A percentile compares a stretch with the other conserved stretches of the same genome.
Conservation (phyloP, 2,329 filamentous ascomycete species). For the Purpureocillium lavendulum region DNA sequence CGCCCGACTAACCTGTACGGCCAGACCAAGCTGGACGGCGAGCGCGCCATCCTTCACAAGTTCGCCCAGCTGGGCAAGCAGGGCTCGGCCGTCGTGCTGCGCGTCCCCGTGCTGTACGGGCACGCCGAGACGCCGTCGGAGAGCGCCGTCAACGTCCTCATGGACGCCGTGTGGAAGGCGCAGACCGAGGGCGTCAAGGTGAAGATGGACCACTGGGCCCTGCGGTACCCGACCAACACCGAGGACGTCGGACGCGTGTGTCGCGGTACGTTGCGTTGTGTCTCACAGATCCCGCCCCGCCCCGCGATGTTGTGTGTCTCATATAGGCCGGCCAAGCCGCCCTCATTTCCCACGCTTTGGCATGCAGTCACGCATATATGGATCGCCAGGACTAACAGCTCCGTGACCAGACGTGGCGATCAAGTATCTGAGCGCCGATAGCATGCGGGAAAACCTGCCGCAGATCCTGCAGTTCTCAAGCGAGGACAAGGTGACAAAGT, state of each 20-base stretch:
- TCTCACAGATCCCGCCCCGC: background rate
- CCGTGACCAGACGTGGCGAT: slow-evolving; percentile 52
- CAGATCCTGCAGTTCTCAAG: slow-evolving; percentile 75
- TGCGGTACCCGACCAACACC: slow-evolving; percentile 82
- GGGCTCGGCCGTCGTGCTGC: slow-evolving; percentile 59
- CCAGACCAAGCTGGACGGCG: slow-evolving; percentile 52
- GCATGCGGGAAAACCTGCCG: slow-evolving; percentile 49
- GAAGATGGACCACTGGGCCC: slow-evolving; percentile 79
- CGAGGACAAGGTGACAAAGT: slow-evolving; percentile 82
- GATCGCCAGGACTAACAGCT: background rate
- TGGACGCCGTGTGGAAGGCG: slow-evolving; percentile 68
- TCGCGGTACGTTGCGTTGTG: slow-evolving; percentile 40
- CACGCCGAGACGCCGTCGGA: slow-evolving; percentile 61
- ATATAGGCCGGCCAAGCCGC: background rate
- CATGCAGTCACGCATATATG: background rate
- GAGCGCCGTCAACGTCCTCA: slow-evolving; percentile 74
- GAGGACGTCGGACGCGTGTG: slow-evolving; percentile 77
- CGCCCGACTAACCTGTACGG: slow-evolving; percentile 70
- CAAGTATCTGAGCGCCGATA: slow-evolving; percentile 49
- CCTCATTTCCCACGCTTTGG: background rate
- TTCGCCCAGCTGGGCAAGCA: slow-evolving; percentile 38
- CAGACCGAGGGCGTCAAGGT: slow-evolving; percentile 55
- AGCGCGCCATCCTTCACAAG: slow-evolving; percentile 56
- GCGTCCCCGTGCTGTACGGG: slow-evolving; percentile 81
- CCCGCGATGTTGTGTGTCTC: slow-evolving; percentile 1